Evolutionary conservation across 176 grass and related monocot genomes (phyloP).

Genomic region (Oryza rufipogon): DNA sequence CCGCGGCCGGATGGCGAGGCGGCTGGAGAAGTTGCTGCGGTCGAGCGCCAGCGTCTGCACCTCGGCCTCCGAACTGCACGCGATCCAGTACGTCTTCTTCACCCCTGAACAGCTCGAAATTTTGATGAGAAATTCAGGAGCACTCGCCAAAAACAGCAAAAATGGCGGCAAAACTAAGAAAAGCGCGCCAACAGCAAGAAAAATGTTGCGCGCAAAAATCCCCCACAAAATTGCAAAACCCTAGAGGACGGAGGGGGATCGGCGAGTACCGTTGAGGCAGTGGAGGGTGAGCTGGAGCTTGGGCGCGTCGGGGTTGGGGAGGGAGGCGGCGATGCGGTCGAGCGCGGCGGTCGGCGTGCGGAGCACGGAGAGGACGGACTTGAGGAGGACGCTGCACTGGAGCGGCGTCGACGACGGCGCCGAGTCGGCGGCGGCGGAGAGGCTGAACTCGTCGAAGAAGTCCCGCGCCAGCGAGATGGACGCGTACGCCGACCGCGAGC

Average conservation of each 20-base stretch:
- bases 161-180: slow-evolving; percentile 22
- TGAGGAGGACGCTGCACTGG: slow-evolving; percentile 87
- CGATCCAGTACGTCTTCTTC: slow-evolving; percentile 86
- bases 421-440: slow-evolving; percentile 33
- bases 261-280: slow-evolving; percentile 68
- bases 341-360: slow-evolving; percentile 66
- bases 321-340: slow-evolving; percentile 58
- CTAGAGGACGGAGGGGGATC: slow-evolving; percentile 1
- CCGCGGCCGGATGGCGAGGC: slow-evolving; percentile 64
- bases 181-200: neutral
- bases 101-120: slow-evolving; percentile 44
- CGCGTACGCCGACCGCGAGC: slow-evolving; percentile 84
- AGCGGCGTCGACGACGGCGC: slow-evolving; percentile 49
- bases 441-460: slow-evolving; percentile 71
- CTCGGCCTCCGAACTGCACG: slow-evolving; percentile 74
- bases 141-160: neutral
- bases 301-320: slow-evolving; percentile 56
- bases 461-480: slow-evolving; percentile 64
- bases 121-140: neutral
- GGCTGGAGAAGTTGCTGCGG: slow-evolving; percentile 65
- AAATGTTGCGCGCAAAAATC: neutral
- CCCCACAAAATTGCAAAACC: slow-evolving; percentile 1
- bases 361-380: slow-evolving; percentile 74
- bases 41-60: slow-evolving; percentile 74
- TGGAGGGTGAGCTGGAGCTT: slow-evolving; percentile 88